Conservation (phyloP, 2,329 filamentous ascomycete genomes). For the Cytospora chrysosperma region DNA sequence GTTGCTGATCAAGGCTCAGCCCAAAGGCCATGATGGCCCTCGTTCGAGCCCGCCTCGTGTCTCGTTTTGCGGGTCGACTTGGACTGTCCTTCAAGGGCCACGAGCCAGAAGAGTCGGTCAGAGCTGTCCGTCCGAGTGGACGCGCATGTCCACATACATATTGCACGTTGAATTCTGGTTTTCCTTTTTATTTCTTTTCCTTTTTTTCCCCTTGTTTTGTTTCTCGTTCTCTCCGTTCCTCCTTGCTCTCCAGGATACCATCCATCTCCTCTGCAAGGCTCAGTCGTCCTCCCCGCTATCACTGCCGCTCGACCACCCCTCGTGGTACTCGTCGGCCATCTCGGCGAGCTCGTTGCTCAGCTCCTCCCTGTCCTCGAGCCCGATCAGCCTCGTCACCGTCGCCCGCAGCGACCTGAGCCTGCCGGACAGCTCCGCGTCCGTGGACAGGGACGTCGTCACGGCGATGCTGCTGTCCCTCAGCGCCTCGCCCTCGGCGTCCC, state of each 20-base stretch:
- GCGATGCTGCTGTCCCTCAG: constrained; percentile 43
- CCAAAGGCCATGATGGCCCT: not conserved
- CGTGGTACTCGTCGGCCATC: constrained; percentile 84
- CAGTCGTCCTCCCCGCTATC: constrained; percentile 66
- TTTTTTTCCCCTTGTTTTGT: too few relatives aligned
- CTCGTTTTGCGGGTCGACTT: not conserved
- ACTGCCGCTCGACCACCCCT: constrained; percentile 79
- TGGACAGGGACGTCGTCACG: constrained; percentile 63
- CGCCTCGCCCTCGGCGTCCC: constrained; percentile 38
- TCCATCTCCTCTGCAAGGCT: not conserved
- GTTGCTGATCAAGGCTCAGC: too few relatives aligned
- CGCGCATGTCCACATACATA: not conserved
- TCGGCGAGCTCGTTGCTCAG: constrained; percentile 79
- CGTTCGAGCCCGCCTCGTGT: not conserved
- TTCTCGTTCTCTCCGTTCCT: too few relatives aligned
- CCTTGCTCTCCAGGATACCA: not conserved
- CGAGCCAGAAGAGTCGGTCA: not conserved
- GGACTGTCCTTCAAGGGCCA: too few relatives aligned
- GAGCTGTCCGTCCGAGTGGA: not conserved
- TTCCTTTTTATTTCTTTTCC: too few relatives aligned
- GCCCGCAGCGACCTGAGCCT: constrained; percentile 66
- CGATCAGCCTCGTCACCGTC: constrained; percentile 61
- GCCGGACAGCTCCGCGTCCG: constrained; percentile 70
- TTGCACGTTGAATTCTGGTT: not conserved
- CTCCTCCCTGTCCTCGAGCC: constrained; percentile 76